Evolutionary conservation across 164 flowering plant genomes (phyloP).

Genomic region (Macadamia integrifolia): DNA sequence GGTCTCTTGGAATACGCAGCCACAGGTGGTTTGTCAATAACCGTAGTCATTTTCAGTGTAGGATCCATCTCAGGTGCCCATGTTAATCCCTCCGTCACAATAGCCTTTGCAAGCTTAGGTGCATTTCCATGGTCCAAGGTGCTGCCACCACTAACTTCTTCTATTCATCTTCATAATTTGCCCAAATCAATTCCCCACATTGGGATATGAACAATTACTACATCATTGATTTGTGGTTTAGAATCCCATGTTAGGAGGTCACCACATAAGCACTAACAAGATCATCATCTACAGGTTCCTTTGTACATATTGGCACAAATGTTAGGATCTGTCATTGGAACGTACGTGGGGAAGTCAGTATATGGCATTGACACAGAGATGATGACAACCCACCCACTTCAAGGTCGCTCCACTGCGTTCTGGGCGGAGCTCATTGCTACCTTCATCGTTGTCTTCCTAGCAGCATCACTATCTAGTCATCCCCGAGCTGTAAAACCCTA

Average conservation of each 20-base stretch:
- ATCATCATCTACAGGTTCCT: slow-evolving; percentile 47
- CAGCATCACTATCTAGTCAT: slow-evolving; percentile 37
- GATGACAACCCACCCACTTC: slow-evolving; percentile 48
- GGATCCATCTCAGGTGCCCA: slow-evolving; percentile 86
- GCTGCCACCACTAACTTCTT: not conserved
- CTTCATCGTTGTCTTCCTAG: slow-evolving; percentile 56
- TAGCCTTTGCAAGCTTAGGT: slow-evolving; percentile 58
- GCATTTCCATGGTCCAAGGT: slow-evolving; percentile 74
- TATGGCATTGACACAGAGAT: slow-evolving; percentile 48
- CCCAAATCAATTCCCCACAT: not conserved
- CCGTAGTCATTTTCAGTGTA: slow-evolving; percentile 45
- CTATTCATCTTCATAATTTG: not conserved
- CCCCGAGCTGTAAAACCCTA: slow-evolving; percentile 35
- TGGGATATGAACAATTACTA: no score
- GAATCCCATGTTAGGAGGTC: no score
- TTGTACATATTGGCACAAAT: slow-evolving; percentile 58
- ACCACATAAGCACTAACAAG: not conserved
- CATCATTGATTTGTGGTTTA: no score
- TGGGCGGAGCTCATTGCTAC: slow-evolving; percentile 70
- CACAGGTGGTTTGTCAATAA: slow-evolving; percentile 55
- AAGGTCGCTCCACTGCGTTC: slow-evolving; percentile 28
- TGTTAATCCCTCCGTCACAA: slow-evolving; percentile 71
- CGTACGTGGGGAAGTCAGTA: slow-evolving; percentile 40
- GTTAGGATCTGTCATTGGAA: slow-evolving; percentile 52
- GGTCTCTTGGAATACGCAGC: slow-evolving; percentile 66